These are phyloP conservation scores for Exophiala lecanii-corni DNA, from an alignment of 2,329 filamentous ascomycete genomes.

Conservation along the genomic window DNA sequence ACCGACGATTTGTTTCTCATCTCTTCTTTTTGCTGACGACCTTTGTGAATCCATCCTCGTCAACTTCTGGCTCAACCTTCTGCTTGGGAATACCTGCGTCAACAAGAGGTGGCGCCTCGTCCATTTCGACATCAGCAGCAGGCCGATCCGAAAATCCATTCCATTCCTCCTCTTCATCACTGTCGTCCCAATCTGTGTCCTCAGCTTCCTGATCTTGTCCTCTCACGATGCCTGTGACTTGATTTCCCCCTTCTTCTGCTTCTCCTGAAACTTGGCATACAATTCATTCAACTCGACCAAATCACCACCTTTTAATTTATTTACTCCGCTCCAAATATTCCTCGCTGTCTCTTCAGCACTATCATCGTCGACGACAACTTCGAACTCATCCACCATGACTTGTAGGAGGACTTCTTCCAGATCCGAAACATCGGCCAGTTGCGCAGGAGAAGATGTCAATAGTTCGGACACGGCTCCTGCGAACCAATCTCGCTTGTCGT, in stretches of 20 bases:
- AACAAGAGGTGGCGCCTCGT: conserved; percentile 61
- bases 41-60: conserved; percentile 77
- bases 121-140: conserved; percentile 57
- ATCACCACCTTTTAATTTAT: conserved; percentile 45
- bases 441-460: conserved; percentile 49
- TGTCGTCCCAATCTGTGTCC: conserved; percentile 54
- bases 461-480: conserved; percentile 81
- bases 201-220: conserved; percentile 46
- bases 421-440: conserved; percentile 68
- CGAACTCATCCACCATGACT: conserved; percentile 93
- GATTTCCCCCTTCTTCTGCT: conserved; percentile 37
- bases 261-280: conserved; percentile 44
- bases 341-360: conserved; percentile 69
- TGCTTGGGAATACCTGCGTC: conserved; percentile 49
- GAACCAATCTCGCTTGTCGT: conserved; percentile 95
- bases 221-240: conserved; percentile 16
- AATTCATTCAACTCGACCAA: conserved; percentile 53
- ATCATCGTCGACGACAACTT: conserved; percentile 86
- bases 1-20: too few relatives aligned
- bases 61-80: conserved; percentile 65
- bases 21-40: conserved; percentile 65
- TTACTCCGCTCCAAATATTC: conserved; percentile 65
- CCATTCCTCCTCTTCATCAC: conserved; percentile 53
- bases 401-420: conserved; percentile 81
- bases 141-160: conserved; percentile 51